Conservation (phyloP, 208 protist genomes). For the Porcisia hertigi region DNA sequence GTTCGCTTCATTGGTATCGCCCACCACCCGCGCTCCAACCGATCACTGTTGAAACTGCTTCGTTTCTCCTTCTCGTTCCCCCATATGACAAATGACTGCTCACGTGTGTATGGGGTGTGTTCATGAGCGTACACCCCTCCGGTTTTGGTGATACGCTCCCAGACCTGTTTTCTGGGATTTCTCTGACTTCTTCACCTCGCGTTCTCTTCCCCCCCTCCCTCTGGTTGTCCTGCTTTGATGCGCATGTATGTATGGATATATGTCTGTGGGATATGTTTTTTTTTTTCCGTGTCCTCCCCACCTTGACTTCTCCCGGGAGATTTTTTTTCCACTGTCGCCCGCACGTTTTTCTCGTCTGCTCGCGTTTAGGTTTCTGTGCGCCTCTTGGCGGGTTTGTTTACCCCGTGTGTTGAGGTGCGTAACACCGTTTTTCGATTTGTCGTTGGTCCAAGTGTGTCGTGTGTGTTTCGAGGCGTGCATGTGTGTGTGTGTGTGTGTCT, state of each 20-base stretch:
- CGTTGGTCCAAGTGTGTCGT: neutral
- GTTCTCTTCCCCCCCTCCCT: neutral
- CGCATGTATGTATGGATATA: constrained; percentile 10
- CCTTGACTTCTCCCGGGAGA: neutral
- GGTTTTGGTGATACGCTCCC: neutral
- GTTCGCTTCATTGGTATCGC: too few relatives aligned
- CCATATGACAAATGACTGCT: neutral
- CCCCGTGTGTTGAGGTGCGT: neutral
- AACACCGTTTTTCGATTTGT: neutral
- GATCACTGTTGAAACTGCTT: neutral
- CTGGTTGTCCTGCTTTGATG: neutral
- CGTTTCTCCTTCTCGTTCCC: neutral
- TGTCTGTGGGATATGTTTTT: neutral
- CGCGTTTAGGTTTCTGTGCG: neutral
- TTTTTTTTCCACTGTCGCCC: constrained; percentile 10
- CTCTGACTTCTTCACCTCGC: neutral
- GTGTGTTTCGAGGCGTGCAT: neutral
- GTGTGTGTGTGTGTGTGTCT: too few relatives aligned
- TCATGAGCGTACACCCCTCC: neutral
- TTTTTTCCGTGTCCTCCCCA: neutral
- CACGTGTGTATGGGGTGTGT: neutral
- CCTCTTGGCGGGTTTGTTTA: neutral
- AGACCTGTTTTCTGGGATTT: neutral
- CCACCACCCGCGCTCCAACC: neutral
- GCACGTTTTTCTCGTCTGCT: neutral